Evolutionary conservation across 495 filamentous ascomycete genomes (phyloP).

Genomic region (Penicillium mononematosum): DNA sequence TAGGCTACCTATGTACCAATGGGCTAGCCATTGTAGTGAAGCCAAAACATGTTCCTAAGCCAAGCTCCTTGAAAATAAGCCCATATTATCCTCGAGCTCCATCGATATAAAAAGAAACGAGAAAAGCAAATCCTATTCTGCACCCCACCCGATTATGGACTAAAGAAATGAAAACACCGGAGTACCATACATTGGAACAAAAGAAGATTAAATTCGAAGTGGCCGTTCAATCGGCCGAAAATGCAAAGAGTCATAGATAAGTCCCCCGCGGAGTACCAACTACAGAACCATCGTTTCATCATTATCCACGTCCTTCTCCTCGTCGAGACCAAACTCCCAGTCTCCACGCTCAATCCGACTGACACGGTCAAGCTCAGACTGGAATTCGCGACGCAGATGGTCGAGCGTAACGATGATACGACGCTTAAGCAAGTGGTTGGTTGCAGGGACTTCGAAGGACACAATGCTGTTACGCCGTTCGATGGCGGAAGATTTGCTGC

Average conservation of each 20-base stretch:
- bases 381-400: conserved; percentile 81
- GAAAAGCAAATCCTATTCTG: conserved; percentile 20
- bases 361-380: conserved; percentile 78
- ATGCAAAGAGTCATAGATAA: conserved; percentile 14
- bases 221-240: conserved; percentile 1
- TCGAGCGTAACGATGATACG: conserved; percentile 71
- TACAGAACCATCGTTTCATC: conserved; percentile 46
- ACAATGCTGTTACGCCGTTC: conserved; percentile 9
- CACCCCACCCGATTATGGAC: conserved; percentile 18
- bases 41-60: background rate
- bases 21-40: background rate
- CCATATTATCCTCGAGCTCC: background rate
- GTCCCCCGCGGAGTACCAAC: conserved; percentile 15
- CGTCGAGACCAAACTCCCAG: conserved; percentile 56
- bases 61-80: background rate
- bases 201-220: conserved; percentile 12
- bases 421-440: conserved; percentile 23
- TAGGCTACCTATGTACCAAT: too few species aligned
- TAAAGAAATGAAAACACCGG: conserved; percentile 25
- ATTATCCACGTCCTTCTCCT: conserved; percentile 32
- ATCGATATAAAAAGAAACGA: background rate
- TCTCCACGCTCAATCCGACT: conserved; percentile 59
- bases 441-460: conserved; percentile 9
- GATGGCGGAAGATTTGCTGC: conserved; percentile 22
- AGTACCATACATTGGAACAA: conserved; percentile 18